A percentile compares a stretch with the other conserved stretches of the same genome.
These are phyloP conservation scores for Candida sanyaensis DNA, from an alignment of 1,139 yeast genomes.

Conservation along the genomic window DNA sequence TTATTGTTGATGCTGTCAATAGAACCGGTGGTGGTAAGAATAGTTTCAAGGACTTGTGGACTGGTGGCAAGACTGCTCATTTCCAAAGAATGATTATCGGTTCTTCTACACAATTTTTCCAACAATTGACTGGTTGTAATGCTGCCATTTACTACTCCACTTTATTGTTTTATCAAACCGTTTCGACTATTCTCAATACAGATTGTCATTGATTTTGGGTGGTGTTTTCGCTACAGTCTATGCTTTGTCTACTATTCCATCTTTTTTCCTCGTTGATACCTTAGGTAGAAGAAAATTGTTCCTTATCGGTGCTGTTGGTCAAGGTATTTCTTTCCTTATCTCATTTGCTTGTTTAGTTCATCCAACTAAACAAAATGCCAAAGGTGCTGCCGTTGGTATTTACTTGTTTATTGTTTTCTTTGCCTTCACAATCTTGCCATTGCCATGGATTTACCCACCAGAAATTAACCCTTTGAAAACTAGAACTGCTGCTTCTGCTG, in stretches of 20 bases:
- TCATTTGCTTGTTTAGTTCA: constrained; percentile 46
- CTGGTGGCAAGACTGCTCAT: constrained; percentile 60
- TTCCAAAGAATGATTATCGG: constrained; percentile 61
- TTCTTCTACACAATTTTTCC: constrained; percentile 58
- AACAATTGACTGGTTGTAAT: constrained; percentile 65
- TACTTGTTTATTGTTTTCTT: constrained; percentile 56
- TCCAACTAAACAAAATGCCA: constrained; percentile 32
- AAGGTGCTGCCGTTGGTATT: constrained; percentile 55
- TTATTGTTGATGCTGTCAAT: constrained; percentile 44
- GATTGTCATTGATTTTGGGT: constrained; percentile 58
- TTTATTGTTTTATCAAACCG: constrained; percentile 58
- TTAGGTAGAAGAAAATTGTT: constrained; percentile 67
- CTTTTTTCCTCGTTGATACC: constrained; percentile 63
- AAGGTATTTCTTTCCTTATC: constrained; percentile 40
- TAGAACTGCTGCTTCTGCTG: constrained; percentile 57
- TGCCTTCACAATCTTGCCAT: constrained; percentile 58
- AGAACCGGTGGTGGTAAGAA: constrained; percentile 39
- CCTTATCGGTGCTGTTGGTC: constrained; percentile 52
- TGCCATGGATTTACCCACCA: constrained; percentile 64
- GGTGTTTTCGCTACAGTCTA: constrained; percentile 67
- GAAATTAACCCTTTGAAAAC: constrained; percentile 65
- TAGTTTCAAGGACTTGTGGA: constrained; percentile 51
- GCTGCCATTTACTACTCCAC: constrained; percentile 71
- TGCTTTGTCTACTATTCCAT: constrained; percentile 61
- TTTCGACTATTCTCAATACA: constrained; percentile 43